A percentile compares a stretch with the other conserved stretches of the same genome.
Conservation (phyloP, 2,329 filamentous ascomycete genomes). For the Fusarium luffae region DNA sequence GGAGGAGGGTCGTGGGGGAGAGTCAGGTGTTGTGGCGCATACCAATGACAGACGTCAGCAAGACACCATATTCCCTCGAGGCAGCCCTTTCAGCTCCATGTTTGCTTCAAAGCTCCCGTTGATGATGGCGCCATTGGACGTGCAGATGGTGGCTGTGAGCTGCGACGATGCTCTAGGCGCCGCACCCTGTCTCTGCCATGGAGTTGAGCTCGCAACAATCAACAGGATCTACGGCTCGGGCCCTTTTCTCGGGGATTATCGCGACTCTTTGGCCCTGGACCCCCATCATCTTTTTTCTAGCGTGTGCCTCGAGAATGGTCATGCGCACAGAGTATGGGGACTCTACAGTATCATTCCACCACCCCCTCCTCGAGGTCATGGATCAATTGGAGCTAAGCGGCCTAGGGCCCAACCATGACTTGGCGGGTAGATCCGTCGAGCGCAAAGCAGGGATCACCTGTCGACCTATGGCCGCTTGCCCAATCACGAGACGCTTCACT, state of each 20-base stretch:
- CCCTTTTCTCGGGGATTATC: conserved; percentile 25
- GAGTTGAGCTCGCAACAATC: conserved; percentile 3
- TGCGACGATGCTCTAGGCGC: conserved; percentile 23
- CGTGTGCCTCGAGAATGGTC: conserved; percentile 31
- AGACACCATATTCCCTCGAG: conserved; percentile 38
- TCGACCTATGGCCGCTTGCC: not conserved
- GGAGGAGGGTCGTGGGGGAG: conserved; percentile 46
- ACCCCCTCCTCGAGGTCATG: conserved; percentile 15
- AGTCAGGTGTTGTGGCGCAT: conserved; percentile 54
- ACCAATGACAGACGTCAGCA: conserved; percentile 49
- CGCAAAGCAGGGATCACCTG: conserved; percentile 36
- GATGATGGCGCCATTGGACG: conserved; percentile 40
- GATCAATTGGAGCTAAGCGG: conserved; percentile 32
- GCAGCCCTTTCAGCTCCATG: conserved; percentile 26
- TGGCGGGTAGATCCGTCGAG: conserved; percentile 46
- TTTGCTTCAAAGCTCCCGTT: conserved; percentile 27
- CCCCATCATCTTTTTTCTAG: conserved; percentile 23
- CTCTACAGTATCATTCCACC: conserved; percentile 25
- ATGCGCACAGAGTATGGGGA: conserved; percentile 40
- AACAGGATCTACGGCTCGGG: conserved; percentile 7
- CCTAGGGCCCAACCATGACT: conserved; percentile 35
- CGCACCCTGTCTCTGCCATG: conserved; percentile 13
- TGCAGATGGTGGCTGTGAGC: conserved; percentile 39
- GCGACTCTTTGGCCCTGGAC: conserved; percentile 9
- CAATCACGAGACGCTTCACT: conserved; percentile 14